Evolutionary conservation across 2,329 filamentous ascomycete species (phyloP).

Genomic region (Pestalotiopsis sp.): DNA sequence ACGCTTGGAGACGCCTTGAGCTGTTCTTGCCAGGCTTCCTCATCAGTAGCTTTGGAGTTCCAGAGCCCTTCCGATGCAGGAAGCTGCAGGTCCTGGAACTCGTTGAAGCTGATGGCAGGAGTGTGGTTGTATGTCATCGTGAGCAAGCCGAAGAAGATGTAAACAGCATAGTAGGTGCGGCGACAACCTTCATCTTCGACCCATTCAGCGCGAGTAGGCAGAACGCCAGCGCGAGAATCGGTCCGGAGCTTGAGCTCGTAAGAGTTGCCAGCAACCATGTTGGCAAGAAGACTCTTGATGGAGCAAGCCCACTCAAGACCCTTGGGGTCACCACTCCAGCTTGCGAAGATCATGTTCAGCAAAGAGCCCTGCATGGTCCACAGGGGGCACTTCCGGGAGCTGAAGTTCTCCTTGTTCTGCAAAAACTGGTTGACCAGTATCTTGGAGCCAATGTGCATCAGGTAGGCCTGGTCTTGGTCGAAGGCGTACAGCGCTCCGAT

Average conservation of each 20-base stretch:
- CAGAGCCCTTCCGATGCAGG: conserved; percentile 93
- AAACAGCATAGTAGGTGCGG: conserved; percentile 96
- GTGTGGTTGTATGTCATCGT: conserved; percentile 98
- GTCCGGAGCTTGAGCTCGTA: conserved; percentile 94
- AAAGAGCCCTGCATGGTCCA: conserved; percentile 99
- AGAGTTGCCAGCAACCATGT: conserved; percentile 97
- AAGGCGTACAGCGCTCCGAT: conserved; percentile 97
- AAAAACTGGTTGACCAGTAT: conserved; percentile 96
- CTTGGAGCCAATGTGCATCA: conserved; percentile 96
- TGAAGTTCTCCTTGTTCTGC: conserved; percentile 98
- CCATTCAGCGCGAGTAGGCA: conserved; percentile 86
- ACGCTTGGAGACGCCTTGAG: conserved; percentile 72
- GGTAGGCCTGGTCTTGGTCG: conserved; percentile 94
- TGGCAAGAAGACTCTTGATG: conserved; percentile 95
- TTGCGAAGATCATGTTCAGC: conserved; percentile 98
- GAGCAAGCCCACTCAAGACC: conserved; percentile 98
- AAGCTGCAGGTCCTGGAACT: conserved; percentile 90
- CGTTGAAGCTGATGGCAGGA: conserved; percentile 96
- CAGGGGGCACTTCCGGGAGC: conserved; percentile 92
- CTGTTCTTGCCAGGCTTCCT: conserved; percentile 81
- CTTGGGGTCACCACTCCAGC: conserved; percentile 98
- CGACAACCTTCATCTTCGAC: conserved; percentile 95
- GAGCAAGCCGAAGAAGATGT: conserved; percentile 96
- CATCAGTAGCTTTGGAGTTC: conserved; percentile 82
- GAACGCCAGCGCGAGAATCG: conserved; percentile 78